Base-by-base conservation (phyloP, 192 early-diverging fungal species). In the Phlyctochytrium planicorne region DNA sequence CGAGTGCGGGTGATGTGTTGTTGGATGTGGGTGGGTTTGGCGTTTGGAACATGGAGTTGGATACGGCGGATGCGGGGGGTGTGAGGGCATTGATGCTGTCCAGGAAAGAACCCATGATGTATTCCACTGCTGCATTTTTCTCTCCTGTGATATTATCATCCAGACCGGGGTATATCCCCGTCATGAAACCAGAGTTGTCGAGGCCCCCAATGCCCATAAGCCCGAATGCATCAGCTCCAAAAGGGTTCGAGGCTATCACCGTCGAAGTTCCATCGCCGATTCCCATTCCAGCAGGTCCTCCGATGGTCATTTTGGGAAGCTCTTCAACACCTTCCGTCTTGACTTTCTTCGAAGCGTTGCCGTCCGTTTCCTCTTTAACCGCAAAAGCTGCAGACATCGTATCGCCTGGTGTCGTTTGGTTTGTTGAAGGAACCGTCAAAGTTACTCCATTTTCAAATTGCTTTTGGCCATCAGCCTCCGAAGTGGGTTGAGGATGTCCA, bases 71-170 rank as follows among this genome's bases (percentile, higher is more conserved):
- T 20, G 40, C 40, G 10, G 20, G 20, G 10, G 40, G 40, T 20
- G 40, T 20, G 10, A 47, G 40, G 10, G 40, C 40, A 20, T 20
- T 20, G 20, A 47, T 47, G 40, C 40, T 47, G 40, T 47, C 40
- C 40, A 47, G 40, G 40, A 47, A 47, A 6, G 40, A 47, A 14
- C 40, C 40, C 40, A 47, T 47, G 40, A 47, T 47, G 40, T 47
- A 47, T 20, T 47, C 40, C 40, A 47, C 40, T 47, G 40, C 40
- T 6, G 40, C 10, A 47, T 47, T 20, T 20, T 47, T 47, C 40
- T 47, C 40, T 20, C 20, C 40, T n/a, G n/a, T n/a, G n/a, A n/a
- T n/a, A n/a, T n/a, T n/a, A n/a, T n/a, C n/a, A n/a, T n/a, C n/a
- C n/a, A n/a, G n/a, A n/a, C n/a, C n/a, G n/a, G n/a, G n/a, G n/a